These are phyloP conservation scores for Cordyceps militaris DNA, from an alignment of 2,329 filamentous ascomycete genomes.

Conservation along the genomic window DNA sequence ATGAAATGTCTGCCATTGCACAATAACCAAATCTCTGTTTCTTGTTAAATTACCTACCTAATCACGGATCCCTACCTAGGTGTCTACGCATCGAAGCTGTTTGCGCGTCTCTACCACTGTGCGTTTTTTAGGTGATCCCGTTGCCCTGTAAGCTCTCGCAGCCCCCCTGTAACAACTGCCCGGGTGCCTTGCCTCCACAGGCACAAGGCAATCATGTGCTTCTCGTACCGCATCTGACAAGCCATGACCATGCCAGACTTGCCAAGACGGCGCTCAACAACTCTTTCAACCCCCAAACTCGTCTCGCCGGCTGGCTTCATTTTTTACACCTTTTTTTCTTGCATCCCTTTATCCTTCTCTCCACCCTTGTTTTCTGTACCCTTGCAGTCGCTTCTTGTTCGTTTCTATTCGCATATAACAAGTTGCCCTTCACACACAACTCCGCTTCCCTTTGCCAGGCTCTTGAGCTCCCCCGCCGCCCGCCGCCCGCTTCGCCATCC, in stretches of 20 bases:
- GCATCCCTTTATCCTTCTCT: background rate
- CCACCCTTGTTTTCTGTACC: background rate
- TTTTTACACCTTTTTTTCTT: background rate
- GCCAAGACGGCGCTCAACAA: slow-evolving; percentile 13
- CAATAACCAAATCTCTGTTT: no score
- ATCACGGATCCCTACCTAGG: no score
- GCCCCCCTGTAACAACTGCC: no score
- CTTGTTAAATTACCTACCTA: no score
- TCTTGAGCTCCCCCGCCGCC: background rate
- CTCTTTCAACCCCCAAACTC: background rate
- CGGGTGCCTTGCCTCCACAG: background rate
- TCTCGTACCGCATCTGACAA: slow-evolving; percentile 10
- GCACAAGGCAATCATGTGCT: slow-evolving; percentile 6
- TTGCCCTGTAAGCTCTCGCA: no score
- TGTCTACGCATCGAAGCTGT: no score
- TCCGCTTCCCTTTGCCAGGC: background rate
- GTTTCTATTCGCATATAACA: background rate
- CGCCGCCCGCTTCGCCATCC: background rate
- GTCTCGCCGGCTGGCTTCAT: background rate
- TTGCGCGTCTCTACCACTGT: no score
- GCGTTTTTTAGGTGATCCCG: no score
- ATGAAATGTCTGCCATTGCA: background rate
- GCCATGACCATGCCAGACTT: background rate
- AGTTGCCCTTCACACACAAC: background rate
- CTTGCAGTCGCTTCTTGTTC: background rate